A percentile compares a stretch with the other conserved stretches of the same genome.
These are phyloP conservation scores for Dissoconium aciculare DNA, from an alignment of 2,329 filamentous ascomycete genomes.

Conservation along the genomic window DNA sequence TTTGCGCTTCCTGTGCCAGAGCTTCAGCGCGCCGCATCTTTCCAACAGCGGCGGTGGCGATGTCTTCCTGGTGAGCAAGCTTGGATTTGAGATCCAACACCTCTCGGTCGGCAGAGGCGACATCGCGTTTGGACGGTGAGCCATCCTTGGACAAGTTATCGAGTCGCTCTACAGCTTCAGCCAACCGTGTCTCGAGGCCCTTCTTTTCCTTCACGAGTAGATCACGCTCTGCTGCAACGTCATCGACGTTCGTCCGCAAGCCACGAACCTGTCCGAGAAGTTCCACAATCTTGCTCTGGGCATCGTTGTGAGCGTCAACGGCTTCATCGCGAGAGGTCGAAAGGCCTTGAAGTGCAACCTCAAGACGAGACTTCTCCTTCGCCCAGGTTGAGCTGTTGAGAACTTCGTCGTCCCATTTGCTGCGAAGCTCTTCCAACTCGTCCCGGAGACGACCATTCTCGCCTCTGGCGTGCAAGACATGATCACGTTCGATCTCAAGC, in stretches of 20 bases:
- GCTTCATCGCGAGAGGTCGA: conserved; percentile 88
- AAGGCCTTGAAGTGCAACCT: conserved; percentile 77
- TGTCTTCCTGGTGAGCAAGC: conserved; percentile 84
- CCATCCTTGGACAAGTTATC: conserved; percentile 68
- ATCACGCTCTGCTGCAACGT: conserved; percentile 73
- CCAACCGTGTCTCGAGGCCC: conserved; percentile 65
- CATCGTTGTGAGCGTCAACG: conserved; percentile 82
- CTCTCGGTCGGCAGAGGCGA: conserved; percentile 75
- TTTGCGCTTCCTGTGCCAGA: conserved; percentile 74
- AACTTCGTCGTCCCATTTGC: conserved; percentile 96
- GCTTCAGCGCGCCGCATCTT: conserved; percentile 95
- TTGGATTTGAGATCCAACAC: conserved; percentile 77
- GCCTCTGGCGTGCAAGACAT: conserved; percentile 65
- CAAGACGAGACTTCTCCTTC: conserved; percentile 87
- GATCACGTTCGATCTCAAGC: conserved; percentile 83
- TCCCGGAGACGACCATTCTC: conserved; percentile 84
- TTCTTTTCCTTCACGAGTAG: conserved; percentile 77
- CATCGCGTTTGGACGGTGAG: conserved; percentile 75
- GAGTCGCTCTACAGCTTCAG: conserved; percentile 74
- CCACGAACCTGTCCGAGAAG: conserved; percentile 78
- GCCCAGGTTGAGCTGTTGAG: conserved; percentile 96
- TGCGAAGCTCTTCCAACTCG: conserved; percentile 84
- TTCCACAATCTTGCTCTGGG: conserved; percentile 81
- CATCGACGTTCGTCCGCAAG: conserved; percentile 71
- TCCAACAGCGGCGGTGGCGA: conserved; percentile 77